Percentiles rank a stretch among this genome's conserved stretches.
phyloP scores from a whole-genome alignment of 371 early-diverging fungal genomes.

The Nosema muscidifuracis region DNA sequence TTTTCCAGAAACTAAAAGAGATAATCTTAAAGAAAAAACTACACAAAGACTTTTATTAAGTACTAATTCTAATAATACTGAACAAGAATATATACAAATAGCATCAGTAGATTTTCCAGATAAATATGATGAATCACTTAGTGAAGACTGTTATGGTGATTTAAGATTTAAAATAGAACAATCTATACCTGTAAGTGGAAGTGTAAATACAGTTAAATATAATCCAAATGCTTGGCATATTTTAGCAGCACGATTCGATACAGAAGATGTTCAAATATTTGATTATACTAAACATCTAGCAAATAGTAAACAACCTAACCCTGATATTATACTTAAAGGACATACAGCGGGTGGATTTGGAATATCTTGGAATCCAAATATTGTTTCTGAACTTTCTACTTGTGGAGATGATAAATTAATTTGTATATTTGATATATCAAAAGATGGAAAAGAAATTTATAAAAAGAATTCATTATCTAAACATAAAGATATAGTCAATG shows the following conservation, averaged over 20 bases:
- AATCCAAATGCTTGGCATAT: constrained; percentile 81
- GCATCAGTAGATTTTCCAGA: constrained; percentile 76
- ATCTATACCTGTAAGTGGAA: constrained; percentile 47
- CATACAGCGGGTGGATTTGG: constrained; percentile 85
- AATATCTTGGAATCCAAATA: constrained; percentile 65
- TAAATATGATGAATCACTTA: constrained; percentile 68
- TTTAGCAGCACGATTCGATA: constrained; percentile 81
- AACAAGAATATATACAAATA: constrained; percentile 82
- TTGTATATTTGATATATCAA: constrained; percentile 75
- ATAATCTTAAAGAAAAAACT: constrained; percentile 46
- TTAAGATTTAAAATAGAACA: constrained; percentile 56
- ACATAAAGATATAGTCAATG: constrained; percentile 83
- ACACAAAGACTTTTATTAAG: constrained; percentile 66
- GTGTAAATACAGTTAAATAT: constrained; percentile 59
- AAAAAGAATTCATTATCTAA: constrained; percentile 67
- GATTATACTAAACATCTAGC: constrained; percentile 84
- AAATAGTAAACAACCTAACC: constrained; percentile 71
- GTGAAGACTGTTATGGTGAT: constrained; percentile 71
- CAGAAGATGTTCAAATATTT: constrained; percentile 81
- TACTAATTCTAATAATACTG: constrained; percentile 87
- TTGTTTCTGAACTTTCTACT: constrained; percentile 68
- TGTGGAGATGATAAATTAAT: constrained; percentile 76
- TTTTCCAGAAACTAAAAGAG: constrained; percentile 73
- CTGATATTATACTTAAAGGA: constrained; percentile 75
- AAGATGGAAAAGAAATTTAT: constrained; percentile 45